Conservation (phyloP, 257 asterid species). For the Jacaranda mimosifolia region DNA sequence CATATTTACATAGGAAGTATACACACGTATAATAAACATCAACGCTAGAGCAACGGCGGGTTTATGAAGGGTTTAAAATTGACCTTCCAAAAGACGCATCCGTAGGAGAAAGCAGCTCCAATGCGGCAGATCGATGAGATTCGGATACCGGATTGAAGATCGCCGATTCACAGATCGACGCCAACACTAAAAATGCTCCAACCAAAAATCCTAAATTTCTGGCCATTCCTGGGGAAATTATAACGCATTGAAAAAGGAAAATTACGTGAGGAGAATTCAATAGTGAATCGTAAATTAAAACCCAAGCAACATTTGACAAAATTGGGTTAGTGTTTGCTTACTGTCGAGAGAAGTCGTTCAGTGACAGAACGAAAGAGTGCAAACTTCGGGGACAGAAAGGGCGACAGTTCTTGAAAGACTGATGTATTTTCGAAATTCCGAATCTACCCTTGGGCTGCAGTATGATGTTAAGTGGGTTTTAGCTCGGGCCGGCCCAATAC, state of each 20-base stretch:
- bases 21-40: not conserved
- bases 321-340: not conserved
- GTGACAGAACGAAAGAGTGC: not conserved
- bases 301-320: not conserved
- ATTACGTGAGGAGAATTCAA: not conserved
- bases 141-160: slow-evolving; percentile 76
- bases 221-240: slow-evolving; percentile 61
- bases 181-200: slow-evolving; percentile 47
- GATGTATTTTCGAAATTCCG: not conserved
- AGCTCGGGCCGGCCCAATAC: not conserved
- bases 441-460: not conserved
- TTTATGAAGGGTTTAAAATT: slow-evolving; percentile 53
- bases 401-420: not conserved
- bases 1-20: not conserved
- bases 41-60: slow-evolving; percentile 24
- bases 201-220: slow-evolving; percentile 61
- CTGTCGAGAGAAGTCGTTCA: not conserved
- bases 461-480: not conserved
- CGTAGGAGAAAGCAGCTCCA: slow-evolving; percentile 61
- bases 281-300: not conserved
- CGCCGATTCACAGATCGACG: slow-evolving; percentile 70
- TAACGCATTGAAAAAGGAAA: not conserved
- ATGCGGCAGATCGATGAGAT: slow-evolving; percentile 90
- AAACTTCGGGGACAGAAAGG: too few species aligned
- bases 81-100: slow-evolving; percentile 82